phyloP scores from a whole-genome alignment of 1,284 basidiomycete genomes.

The Papiliotrema terrestris region DNA sequence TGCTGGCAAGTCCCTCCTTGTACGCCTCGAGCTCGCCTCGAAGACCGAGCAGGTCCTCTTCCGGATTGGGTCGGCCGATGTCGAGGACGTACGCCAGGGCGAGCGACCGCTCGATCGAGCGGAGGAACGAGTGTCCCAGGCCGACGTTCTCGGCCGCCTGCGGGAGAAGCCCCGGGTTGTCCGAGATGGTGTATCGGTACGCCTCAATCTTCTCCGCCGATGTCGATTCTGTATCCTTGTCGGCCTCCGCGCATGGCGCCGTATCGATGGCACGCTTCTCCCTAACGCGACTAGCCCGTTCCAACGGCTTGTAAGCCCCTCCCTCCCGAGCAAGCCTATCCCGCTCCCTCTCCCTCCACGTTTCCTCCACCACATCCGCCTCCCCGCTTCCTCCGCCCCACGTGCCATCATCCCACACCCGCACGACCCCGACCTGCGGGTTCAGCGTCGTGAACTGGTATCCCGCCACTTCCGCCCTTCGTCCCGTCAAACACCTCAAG shows the following conservation, averaged over 20 bases:
- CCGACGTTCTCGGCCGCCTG: slow-evolving; percentile 84
- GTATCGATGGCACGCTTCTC: not conserved
- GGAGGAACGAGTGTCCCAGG: slow-evolving; percentile 88
- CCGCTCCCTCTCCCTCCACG: slow-evolving; percentile 58
- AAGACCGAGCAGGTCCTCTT: slow-evolving; percentile 69
- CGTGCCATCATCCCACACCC: slow-evolving; percentile 74
- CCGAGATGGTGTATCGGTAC: slow-evolving; percentile 90
- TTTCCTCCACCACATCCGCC: slow-evolving; percentile 64
- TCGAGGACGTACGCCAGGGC: slow-evolving; percentile 92
- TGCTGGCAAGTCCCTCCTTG: slow-evolving; percentile 69
- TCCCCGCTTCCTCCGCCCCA: slow-evolving; percentile 56
- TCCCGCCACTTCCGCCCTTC: slow-evolving; percentile 80
- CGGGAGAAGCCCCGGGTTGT: slow-evolving; percentile 90
- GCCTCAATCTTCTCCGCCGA: slow-evolving; percentile 52
- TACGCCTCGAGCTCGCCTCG: slow-evolving; percentile 81
- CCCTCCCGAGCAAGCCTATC: slow-evolving; percentile 43
- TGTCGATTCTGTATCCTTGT: not conserved
- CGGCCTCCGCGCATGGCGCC: not conserved
- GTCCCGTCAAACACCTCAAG: slow-evolving; percentile 81
- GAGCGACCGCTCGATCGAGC: slow-evolving; percentile 87
- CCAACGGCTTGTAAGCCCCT: slow-evolving; percentile 30
- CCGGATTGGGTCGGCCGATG: slow-evolving; percentile 65
- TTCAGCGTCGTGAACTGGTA: slow-evolving; percentile 96
- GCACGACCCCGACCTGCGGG: slow-evolving; percentile 89
- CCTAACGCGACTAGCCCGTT: not conserved